Base-by-base conservation (phyloP, 495 filamentous ascomycete species). In the Lophiotrema nucula region DNA sequence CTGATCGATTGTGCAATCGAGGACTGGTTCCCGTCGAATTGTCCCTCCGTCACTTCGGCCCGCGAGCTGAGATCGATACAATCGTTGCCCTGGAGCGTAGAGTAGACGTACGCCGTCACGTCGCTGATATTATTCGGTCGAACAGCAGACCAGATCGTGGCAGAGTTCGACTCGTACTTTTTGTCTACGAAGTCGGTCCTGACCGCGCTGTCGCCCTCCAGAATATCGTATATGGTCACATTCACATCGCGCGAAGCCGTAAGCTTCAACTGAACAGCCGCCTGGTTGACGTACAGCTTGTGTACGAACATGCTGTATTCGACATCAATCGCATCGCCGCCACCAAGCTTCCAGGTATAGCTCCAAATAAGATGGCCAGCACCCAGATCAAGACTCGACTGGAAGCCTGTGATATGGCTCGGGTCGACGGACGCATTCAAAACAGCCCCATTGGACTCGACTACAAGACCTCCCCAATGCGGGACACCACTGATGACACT, bases 401-500 rank as follows among this genome's bases (percentile, higher is more conserved):
- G 61, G 72, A 85, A 91, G 41, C 79, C 67, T 13, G 76, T 79
- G 45, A 92, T 78, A 15, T 81, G 81, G 0, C 66, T 70, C 28
- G 79, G 81, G 38, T 82, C 76, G 10, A 87, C 84, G 22, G 75
- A 83, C 0, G 86, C 82, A 70, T 85, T 79, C 53, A 86, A 82
- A 3, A 75, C 72, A 13, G 74, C 69, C 21, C 76, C 70, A 18
- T 80, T 82, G 26, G 86, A 72, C 46, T 84, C 79, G 18, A 88
- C 69, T 22, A 85, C 68, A 25, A 88, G 67, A 10, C 83, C 83
- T 35, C 72, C 71, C 83, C 83, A 89, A 60, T 88, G 86, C 1
- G 88, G 88, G 26, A 92, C 76, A 35, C 88, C 88, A 39, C 80
- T 82, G 61, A 90, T 89, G 19, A 86, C 82, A 54, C 80, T 85